Evolutionary conservation across 306 rosid species (phyloP), one percentile per base, ranked within the genome.

Genomic region (Corylus americana): DNA sequence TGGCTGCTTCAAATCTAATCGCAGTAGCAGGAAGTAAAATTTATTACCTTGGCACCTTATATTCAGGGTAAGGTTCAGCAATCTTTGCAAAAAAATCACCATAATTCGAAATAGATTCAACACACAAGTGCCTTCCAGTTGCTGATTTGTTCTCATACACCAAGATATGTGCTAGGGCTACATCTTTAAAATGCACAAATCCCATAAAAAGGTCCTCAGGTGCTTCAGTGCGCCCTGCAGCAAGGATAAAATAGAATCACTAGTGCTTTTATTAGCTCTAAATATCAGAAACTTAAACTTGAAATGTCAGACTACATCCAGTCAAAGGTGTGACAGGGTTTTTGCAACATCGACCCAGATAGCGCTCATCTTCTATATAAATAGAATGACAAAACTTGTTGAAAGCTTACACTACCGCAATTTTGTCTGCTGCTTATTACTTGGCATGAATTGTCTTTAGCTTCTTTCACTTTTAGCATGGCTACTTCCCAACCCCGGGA

Each of bases 101-200:
- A 14, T 91, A 94, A 86, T 89, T 91, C 74, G 93, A 83, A 69
- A 91, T 83, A 17, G 97, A 85, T 83, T 94, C 98, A 27, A 90
- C 84, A 71, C 98, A 90, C 83, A 86, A 0, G 84, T 92, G 98
- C 79, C 98, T 90, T 68, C 98, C 97, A 35, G 90, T 62, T 14
- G 97, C 97, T 47, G 86, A 74, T 82, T 92, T 90, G 89, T 91
- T 92, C 79, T 94, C 97, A 66, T 89, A 94, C 71, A 89, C 92
- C 87, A 94, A 78, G 77, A 92, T 84, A 82, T 94, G 98, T 54
- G 97, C 97, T 53, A 88, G 80, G 54, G 97, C 98, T 47, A 92
- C 96, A 83, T 94, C 98, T 81, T 94, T 94, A 67, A 94, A 94
- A 82, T 94, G 97, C 44, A 91, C 95, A 18, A 77, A 68, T 66